Conservation (phyloP, 768 basidiomycete species). For the Favolaschia claudopus region DNA sequence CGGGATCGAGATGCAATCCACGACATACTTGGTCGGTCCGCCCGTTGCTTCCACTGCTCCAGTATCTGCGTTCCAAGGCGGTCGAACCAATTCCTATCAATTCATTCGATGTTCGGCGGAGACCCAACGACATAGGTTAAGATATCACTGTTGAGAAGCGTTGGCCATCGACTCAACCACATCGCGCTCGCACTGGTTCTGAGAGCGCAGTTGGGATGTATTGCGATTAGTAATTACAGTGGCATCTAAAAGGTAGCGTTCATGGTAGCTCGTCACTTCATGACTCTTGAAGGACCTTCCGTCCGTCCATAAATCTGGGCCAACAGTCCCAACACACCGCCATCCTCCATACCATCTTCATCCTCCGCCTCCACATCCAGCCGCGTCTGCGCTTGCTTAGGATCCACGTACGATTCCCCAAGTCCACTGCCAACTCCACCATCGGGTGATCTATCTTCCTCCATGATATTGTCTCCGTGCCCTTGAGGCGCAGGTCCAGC, state of each 20-base stretch:
- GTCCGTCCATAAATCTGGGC: slow-evolving; percentile 84
- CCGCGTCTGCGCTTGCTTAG: slow-evolving; percentile 48
- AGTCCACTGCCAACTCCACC: slow-evolving; percentile 69
- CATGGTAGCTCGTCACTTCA: slow-evolving; percentile 34
- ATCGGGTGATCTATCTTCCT: slow-evolving; percentile 58
- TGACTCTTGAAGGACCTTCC: slow-evolving; percentile 58
- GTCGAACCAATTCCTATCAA: no score
- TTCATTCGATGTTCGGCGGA: no score
- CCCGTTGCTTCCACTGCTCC: background rate
- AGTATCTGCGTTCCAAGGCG: slow-evolving; percentile 1
- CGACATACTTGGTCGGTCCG: slow-evolving; percentile 9
- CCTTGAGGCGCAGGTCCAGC: slow-evolving; percentile 17
- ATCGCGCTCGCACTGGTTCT: no score
- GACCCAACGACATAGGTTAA: no score
- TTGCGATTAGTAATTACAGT: no score
- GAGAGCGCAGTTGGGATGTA: no score
- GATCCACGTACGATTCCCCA: slow-evolving; percentile 83
- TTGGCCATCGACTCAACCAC: no score
- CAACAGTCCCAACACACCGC: slow-evolving; percentile 83
- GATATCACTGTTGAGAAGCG: no score
- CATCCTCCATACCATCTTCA: slow-evolving; percentile 76
- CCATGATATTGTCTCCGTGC: slow-evolving; percentile 36
- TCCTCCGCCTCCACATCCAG: slow-evolving; percentile 61
- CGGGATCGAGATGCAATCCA: slow-evolving; percentile 6
- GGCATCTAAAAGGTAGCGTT: background rate